These are phyloP conservation scores for Penicillium lagena DNA, from an alignment of 495 filamentous ascomycete species.

Conservation along the genomic window DNA sequence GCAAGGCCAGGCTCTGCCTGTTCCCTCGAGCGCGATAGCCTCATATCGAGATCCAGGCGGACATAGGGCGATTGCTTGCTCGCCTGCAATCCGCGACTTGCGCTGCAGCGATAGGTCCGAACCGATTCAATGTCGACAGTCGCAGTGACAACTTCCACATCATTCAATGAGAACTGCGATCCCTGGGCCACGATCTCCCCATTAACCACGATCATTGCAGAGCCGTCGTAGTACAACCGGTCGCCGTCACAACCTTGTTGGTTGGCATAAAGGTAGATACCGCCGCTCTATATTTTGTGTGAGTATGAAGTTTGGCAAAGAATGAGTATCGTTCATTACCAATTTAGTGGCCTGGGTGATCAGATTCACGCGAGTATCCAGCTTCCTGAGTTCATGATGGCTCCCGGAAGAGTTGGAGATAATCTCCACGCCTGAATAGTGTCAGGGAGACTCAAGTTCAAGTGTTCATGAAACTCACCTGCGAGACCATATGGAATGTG, in stretches of 20 bases:
- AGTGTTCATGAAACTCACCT: conserved; percentile 10
- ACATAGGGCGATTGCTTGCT: conserved; percentile 26
- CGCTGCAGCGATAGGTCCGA: conserved; percentile 26
- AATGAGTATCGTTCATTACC: conserved; percentile 12
- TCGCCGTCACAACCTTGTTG: conserved; percentile 72
- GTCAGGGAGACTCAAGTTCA: conserved; percentile 5
- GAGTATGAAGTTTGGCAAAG: not conserved
- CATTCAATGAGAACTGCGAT: conserved; percentile 67
- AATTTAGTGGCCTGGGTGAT: conserved; percentile 72
- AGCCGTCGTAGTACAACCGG: conserved; percentile 64
- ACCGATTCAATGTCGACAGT: conserved; percentile 60
- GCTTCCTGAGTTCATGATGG: conserved; percentile 70
- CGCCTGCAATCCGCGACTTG: conserved; percentile 36
- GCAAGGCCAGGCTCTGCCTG: conserved; percentile 33
- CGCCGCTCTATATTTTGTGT: conserved; percentile 45
- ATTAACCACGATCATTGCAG: conserved; percentile 70
- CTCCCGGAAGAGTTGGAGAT: conserved; percentile 70
- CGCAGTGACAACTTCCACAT: conserved; percentile 80
- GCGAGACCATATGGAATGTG: conserved; percentile 31
- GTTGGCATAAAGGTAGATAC: conserved; percentile 72
- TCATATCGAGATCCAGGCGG: conserved; percentile 30
- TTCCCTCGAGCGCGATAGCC: conserved; percentile 25
- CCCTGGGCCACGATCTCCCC: conserved; percentile 66
- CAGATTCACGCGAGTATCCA: conserved; percentile 64
- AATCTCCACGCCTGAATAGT: conserved; percentile 54